Conservation (phyloP, 768 basidiomycete species). For the Calocera viscosa region DNA sequence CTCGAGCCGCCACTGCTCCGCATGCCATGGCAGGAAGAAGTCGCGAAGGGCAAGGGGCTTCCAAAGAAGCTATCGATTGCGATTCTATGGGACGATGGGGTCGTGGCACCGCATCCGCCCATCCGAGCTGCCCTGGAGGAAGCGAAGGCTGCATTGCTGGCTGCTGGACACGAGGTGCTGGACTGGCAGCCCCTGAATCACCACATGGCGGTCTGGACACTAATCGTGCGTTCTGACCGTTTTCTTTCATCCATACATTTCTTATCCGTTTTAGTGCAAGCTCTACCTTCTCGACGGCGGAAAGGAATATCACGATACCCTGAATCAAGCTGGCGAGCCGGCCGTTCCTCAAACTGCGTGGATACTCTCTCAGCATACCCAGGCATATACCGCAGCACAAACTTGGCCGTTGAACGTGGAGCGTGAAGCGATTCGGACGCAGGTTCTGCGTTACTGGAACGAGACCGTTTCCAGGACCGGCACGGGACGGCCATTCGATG, state of each 20-base stretch:
- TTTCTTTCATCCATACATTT: background rate
- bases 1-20: slow-evolving; percentile 36
- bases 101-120: slow-evolving; percentile 41
- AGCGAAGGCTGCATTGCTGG: slow-evolving; percentile 31
- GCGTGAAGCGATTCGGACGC: slow-evolving; percentile 34
- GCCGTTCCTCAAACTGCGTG: slow-evolving; percentile 36
- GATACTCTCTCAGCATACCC: slow-evolving; percentile 30
- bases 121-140: slow-evolving; percentile 32
- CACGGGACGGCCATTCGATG: slow-evolving; percentile 39
- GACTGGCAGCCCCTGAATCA: slow-evolving; percentile 38
- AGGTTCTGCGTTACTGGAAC: slow-evolving; percentile 37
- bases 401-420: slow-evolving; percentile 36
- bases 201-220: slow-evolving; percentile 32
- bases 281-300: slow-evolving; percentile 43
- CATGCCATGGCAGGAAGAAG: slow-evolving; percentile 37
- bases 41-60: slow-evolving; percentile 30
- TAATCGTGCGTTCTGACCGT: slow-evolving; percentile 31
- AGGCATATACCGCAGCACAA: slow-evolving; percentile 32
- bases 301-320: slow-evolving; percentile 33
- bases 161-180: slow-evolving; percentile 42
- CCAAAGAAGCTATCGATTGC: slow-evolving; percentile 36
- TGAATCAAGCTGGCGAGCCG: slow-evolving; percentile 26
- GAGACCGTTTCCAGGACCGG: slow-evolving; percentile 27
- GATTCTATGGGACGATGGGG: slow-evolving; percentile 40
- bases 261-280: slow-evolving; percentile 27